A percentile compares a stretch with the other conserved stretches of the same genome.
Conservation (phyloP, 2,329 filamentous ascomycete species). For the Diplodia mutila region DNA sequence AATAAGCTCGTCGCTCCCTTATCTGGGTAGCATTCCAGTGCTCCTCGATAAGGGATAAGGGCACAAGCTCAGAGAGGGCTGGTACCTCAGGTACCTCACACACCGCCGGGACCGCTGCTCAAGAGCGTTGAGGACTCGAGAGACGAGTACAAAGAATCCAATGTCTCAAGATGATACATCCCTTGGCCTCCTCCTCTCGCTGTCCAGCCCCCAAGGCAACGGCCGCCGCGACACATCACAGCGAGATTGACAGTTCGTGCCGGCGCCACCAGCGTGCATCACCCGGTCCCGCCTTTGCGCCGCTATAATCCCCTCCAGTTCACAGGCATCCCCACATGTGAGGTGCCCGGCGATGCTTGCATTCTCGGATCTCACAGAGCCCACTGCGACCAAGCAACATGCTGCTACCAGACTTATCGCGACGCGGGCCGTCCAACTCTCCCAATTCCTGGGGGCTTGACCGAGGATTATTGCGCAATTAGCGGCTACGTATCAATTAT, state of each 20-base stretch:
- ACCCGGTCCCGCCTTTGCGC: conserved; percentile 9
- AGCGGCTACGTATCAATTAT: conserved; percentile 22
- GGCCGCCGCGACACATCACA: not conserved
- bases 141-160: conserved; percentile 16
- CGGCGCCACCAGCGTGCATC: conserved; percentile 13
- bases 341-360: conserved; percentile 2
- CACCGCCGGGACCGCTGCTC: not conserved
- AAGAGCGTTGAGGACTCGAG: not conserved
- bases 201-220: not conserved
- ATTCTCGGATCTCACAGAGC: not conserved
- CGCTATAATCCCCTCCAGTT: conserved; percentile 2
- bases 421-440: not conserved
- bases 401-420: not conserved
- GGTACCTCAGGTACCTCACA: not conserved
- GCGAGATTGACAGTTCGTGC: not conserved
- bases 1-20: conserved; percentile 11
- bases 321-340: conserved; percentile 2
- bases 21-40: conserved; percentile 12
- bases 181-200: not conserved
- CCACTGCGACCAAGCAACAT: not conserved
- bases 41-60: conserved; percentile 20
- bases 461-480: conserved; percentile 16
- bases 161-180: conserved; percentile 18
- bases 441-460: not conserved
- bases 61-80: conserved; percentile 2